Base-by-base conservation (phyloP, 1,139 yeast genomes). In the Debaryomyces singareniensis region DNA sequence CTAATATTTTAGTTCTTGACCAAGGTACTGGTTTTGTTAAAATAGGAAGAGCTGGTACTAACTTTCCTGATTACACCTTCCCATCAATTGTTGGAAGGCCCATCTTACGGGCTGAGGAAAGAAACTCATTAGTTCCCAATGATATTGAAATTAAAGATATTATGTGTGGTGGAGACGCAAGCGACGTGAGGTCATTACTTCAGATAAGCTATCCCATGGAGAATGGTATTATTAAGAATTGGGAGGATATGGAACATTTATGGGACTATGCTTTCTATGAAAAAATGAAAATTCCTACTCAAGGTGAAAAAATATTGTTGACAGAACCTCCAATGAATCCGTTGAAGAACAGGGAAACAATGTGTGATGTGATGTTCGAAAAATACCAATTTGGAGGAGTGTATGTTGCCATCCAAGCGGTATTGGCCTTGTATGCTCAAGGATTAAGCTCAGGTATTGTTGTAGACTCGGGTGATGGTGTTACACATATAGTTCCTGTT, bases 321-420 rank as follows among this genome's bases (percentile, higher is more conserved):
- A 91, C 98, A 2, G 98, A 91, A 61, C 97, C 98, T 12, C 98
- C 98, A 40, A 83, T 91, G 93, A 91, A 91, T 55, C 98, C 98
- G 16, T 62, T 86, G 47, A 84, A 84, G 51, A 91, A 91, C 56
- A 72, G 96, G 53, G 96, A 89, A 57, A 75, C 75, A 35, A 89
- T 91, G 97, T 89, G 95, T 52, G 91, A 85, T 44, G 93, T 87
- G 20, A 93, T 91, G 98, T 87, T 91, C 63, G 97, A 91, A 57
- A 84, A 85, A 55, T 91, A 91, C 57, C 81, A 83, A 39, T 91
- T 91, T 58, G 93, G 93, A 28, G 97, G 97, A 15, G 97, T 91
- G 16, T 91, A 91, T 48, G 98, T 91, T 26, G 97, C 98, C 12
- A 91, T 91, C 49, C 98, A 91, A 64, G 98, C 98, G 2, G 98